Conservation (phyloP, 78 protist genomes). For the Cavenderia fasciculata region DNA sequence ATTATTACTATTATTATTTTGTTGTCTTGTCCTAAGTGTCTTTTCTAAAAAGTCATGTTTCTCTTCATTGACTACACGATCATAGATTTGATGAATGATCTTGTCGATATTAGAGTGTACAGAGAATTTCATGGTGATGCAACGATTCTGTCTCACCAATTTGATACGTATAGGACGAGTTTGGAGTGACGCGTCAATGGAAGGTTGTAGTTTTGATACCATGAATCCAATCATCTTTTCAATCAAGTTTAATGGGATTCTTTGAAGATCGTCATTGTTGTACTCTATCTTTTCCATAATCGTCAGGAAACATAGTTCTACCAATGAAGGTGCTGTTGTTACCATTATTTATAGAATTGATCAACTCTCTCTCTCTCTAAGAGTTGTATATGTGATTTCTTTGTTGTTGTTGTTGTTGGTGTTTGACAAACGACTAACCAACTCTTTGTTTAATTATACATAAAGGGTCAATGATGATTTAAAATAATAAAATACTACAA, state of each 20-base stretch:
- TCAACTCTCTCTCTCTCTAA: background rate
- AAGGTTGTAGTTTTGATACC: constrained; percentile 46
- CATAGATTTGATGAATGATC: constrained; percentile 59
- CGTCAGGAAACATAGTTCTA: constrained; percentile 43
- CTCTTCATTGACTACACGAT: constrained; percentile 58
- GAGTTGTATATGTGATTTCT: too few relatives aligned
- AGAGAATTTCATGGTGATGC: constrained; percentile 67
- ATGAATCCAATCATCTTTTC: constrained; percentile 62
- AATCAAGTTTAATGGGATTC: constrained; percentile 28
- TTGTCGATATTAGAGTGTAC: constrained; percentile 51
- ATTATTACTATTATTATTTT: too few relatives aligned
- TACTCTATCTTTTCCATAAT: constrained; percentile 78
- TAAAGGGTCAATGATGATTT: too few relatives aligned
- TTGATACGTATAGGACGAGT: constrained; percentile 62
- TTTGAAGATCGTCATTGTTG: constrained; percentile 38
- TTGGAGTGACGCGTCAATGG: constrained; percentile 29
- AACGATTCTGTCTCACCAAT: constrained; percentile 68
- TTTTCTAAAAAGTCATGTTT: constrained; percentile 33
- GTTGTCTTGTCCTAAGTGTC: background rate
- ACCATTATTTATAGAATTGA: background rate
- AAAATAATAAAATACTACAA: too few relatives aligned
- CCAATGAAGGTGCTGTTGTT: constrained; percentile 39
- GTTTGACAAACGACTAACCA: too few relatives aligned
- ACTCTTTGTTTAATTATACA: too few relatives aligned
- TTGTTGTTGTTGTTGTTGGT: background rate